Evolutionary conservation across 2,329 filamentous ascomycete species (phyloP).

Genomic region (Orbilia oligospora): DNA sequence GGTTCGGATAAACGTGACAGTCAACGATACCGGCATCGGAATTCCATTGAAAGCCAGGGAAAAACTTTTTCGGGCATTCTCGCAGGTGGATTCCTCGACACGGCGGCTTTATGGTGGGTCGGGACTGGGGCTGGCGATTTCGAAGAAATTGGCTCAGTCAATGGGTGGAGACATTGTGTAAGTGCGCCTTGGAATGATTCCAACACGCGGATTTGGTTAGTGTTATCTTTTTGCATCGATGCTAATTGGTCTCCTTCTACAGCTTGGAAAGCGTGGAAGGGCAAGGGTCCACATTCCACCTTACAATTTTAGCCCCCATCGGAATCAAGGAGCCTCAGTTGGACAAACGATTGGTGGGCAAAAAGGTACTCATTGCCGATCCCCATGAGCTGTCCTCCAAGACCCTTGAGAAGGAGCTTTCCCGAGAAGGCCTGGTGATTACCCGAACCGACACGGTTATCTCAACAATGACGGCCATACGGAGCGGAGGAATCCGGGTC

Average conservation of each 20-base stretch:
- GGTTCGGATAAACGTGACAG: conserved; percentile 71
- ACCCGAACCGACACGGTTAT: conserved; percentile 61
- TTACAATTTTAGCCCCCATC: conserved; percentile 73
- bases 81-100: conserved; percentile 72
- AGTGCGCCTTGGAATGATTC: conserved; percentile 54
- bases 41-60: conserved; percentile 69
- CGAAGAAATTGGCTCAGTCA: conserved; percentile 72
- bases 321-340: conserved; percentile 62
- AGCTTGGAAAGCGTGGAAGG: conserved; percentile 93
- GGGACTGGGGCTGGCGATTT: conserved; percentile 73
- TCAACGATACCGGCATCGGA: conserved; percentile 73
- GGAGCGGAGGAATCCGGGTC: conserved; percentile 62
- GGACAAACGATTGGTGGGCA: conserved; percentile 63
- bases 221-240: conserved; percentile 36
- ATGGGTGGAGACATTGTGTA: conserved; percentile 71
- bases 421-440: conserved; percentile 63
- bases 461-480: conserved; percentile 61
- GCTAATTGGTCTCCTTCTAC: conserved; percentile 43
- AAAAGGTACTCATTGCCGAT: conserved; percentile 64
- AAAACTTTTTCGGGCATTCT: conserved; percentile 73
- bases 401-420: conserved; percentile 64
- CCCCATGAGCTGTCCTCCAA: conserved; percentile 64
- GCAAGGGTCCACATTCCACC: conserved; percentile 93
- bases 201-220: conserved; percentile 24
- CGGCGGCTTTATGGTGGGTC: conserved; percentile 73